Evolutionary conservation across 352 stramenopile genomes (phyloP), one percentile per base, ranked within the genome.

Genomic region (Globisporangium emineosum): DNA sequence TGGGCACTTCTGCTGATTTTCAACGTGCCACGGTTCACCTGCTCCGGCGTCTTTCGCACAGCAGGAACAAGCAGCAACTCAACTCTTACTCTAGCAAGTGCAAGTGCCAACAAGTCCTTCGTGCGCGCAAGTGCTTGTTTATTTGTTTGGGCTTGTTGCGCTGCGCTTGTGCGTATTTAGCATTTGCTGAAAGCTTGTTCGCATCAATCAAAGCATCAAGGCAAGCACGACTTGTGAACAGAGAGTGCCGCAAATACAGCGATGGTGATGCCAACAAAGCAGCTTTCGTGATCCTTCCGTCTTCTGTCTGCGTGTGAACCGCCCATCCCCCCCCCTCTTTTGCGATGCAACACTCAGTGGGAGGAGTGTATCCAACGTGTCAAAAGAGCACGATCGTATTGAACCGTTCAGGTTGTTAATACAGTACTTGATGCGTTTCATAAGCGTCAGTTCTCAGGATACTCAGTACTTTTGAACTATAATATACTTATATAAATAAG

Each of bases 361-460:
- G 49, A 57, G 29, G 52, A 57, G 52, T 30, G 52, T 43, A 57
- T 57, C 52, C 52, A 57, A 43, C 52, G 30, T 57, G 52, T 57
- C 52, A 57, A 42, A 17, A 27, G 51, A 57, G 7, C 21, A 23
- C 21, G 50, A 27, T 15, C 15, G 25, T 1, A n/a, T n/a, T n/a
- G n/a, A n/a, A n/a, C n/a, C n/a, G n/a, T n/a, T n/a, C n/a, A n/a
- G n/a, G n/a, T n/a, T n/a, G n/a, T n/a, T n/a, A n/a, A n/a, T n/a
- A n/a, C n/a, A n/a, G n/a, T n/a, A n/a, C n/a, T n/a, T n/a, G n/a
- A n/a, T n/a, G n/a, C n/a, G n/a, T n/a, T n/a, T n/a, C n/a, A n/a
- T n/a, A n/a, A n/a, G n/a, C n/a, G n/a, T n/a, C n/a, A n/a, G n/a
- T n/a, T n/a, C n/a, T n/a, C n/a, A n/a, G n/a, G n/a, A n/a, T n/a